Conservation (phyloP, 306 rosid genomes). For the Fragaria vesca region DNA sequence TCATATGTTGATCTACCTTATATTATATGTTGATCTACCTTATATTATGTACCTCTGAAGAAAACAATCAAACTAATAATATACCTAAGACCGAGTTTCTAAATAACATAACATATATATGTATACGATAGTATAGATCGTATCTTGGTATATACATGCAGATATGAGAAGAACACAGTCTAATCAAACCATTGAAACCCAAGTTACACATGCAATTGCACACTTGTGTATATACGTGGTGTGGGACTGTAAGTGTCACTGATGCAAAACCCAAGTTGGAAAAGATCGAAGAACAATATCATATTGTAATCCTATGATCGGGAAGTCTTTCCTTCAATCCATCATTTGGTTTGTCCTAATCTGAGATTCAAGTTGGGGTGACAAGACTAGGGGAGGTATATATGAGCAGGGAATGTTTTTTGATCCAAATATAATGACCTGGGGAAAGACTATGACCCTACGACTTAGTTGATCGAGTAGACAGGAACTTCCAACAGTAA, state of each 20-base stretch:
- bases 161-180: too few species aligned
- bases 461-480: not conserved
- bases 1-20: too few species aligned
- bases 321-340: slow-evolving; percentile 11
- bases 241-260: not conserved
- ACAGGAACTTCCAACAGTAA: too few species aligned
- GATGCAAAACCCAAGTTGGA: slow-evolving; percentile 9
- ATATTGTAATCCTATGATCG: not conserved
- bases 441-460: not conserved
- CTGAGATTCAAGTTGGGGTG: slow-evolving; percentile 18
- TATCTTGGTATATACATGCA: too few species aligned
- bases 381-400: not conserved
- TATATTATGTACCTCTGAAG: too few species aligned
- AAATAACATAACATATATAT: too few species aligned
- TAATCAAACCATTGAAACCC: too few species aligned
- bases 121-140: too few species aligned
- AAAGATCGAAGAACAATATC: slow-evolving; percentile 2
- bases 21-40: too few species aligned
- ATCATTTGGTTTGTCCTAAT: slow-evolving; percentile 16
- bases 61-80: too few species aligned
- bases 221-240: not conserved
- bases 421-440: slow-evolving; percentile 10
- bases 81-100: too few species aligned
- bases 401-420: slow-evolving; percentile 24
- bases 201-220: not conserved